These are phyloP conservation scores for Fusarium metavorans DNA, from an alignment of 2,329 filamentous ascomycete genomes.

Conservation along the genomic window DNA sequence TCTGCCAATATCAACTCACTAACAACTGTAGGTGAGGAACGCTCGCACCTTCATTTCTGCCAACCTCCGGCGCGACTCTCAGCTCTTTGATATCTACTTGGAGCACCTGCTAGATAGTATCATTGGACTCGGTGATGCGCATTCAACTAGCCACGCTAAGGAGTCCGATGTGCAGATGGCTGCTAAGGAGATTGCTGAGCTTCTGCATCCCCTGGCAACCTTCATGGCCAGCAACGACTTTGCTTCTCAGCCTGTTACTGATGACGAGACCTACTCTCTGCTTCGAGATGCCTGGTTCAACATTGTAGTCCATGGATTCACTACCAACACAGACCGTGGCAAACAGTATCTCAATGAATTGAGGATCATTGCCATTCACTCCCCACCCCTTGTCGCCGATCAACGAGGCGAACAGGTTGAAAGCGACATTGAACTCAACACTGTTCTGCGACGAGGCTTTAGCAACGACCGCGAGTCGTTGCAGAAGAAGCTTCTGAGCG, in stretches of 20 bases:
- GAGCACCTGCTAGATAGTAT: conserved; percentile 86
- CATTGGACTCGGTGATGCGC: conserved; percentile 89
- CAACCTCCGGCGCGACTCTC: conserved; percentile 75
- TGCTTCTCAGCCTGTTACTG: conserved; percentile 59
- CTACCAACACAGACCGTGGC: conserved; percentile 77
- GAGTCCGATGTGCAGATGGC: conserved; percentile 85
- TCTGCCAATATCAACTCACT: conserved; percentile 1
- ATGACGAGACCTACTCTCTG: conserved; percentile 78
- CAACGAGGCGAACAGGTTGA: conserved; percentile 91
- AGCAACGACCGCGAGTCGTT: conserved; percentile 80
- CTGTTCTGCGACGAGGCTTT: conserved; percentile 88
- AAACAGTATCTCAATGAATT: conserved; percentile 82
- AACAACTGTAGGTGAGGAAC: conserved; percentile 70
- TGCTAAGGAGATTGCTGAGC: conserved; percentile 86
- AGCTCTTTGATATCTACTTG: conserved; percentile 85
- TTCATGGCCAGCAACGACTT: conserved; percentile 78
- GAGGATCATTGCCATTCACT: conserved; percentile 86
- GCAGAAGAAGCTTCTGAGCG: conserved; percentile 83
- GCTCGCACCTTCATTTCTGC: conserved; percentile 84
- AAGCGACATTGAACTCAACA: conserved; percentile 97
- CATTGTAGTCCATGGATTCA: conserved; percentile 93
- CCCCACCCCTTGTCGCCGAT: conserved; percentile 87
- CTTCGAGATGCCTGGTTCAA: conserved; percentile 98
- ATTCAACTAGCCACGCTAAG: conserved; percentile 78
- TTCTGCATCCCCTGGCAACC: conserved; percentile 87